A percentile compares a stretch with the other conserved stretches of the same genome.
Conservation (phyloP, 2,329 filamentous ascomycete species). For the Ilyonectria mors-panacis region DNA sequence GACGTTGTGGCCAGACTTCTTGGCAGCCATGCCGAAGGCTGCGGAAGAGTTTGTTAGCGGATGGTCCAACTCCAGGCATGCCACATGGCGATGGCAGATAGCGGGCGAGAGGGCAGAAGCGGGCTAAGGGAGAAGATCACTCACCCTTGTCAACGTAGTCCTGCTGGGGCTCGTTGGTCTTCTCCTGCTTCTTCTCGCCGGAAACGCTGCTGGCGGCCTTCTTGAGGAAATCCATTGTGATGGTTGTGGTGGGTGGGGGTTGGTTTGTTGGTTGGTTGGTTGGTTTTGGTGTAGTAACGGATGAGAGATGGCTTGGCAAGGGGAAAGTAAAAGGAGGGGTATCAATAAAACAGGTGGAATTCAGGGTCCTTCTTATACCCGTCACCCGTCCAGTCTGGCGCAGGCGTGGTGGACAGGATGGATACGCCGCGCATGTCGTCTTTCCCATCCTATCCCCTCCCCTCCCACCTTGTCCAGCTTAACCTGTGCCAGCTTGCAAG, state of each 20-base stretch:
- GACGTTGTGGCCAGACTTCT: conserved; percentile 55
- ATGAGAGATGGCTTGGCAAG: conserved; percentile 2
- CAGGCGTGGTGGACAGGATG: neutral
- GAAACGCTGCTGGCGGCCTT: conserved; percentile 46
- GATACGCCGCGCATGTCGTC: neutral
- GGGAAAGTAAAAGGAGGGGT: neutral
- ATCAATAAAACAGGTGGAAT: conserved; percentile 1
- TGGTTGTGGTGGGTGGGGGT: conserved; percentile 6
- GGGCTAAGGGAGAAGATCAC: neutral
- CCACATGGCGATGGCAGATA: neutral
- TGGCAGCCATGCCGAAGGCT: conserved; percentile 51
- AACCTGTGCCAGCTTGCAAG: neutral
- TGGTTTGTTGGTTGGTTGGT: conserved; percentile 11
- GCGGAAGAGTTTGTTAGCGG: neutral
- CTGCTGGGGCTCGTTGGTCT: conserved; percentile 20
- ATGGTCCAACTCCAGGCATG: neutral
- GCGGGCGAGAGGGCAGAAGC: neutral
- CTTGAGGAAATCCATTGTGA: conserved; percentile 59
- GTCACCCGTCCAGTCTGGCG: neutral
- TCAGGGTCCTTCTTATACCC: conserved; percentile 39
- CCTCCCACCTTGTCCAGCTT: conserved; percentile 19
- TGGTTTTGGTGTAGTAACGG: neutral
- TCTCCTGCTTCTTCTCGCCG: conserved; percentile 36
- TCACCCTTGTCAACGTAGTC: conserved; percentile 59
- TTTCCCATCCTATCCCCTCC: conserved; percentile 22